phyloP scores from a whole-genome alignment of 768 basidiomycete species.

The Ephemerocybe angulata region DNA sequence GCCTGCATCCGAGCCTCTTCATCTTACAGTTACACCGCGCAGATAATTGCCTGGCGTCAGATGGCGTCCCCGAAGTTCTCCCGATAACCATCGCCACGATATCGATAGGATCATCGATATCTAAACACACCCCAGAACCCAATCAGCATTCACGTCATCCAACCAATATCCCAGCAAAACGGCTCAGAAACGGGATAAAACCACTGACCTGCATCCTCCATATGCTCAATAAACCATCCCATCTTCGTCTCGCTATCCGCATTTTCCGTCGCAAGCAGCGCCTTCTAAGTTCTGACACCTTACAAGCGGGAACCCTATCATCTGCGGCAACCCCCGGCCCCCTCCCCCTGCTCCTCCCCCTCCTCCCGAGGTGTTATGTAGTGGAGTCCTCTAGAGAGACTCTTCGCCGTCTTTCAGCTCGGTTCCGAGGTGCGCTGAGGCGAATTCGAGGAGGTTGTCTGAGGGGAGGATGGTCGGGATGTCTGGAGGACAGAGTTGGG shows the following conservation, averaged over 20 bases:
- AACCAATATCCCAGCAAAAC: neutral
- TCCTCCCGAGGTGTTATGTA: constrained; percentile 20
- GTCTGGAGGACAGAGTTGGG: constrained; percentile 56
- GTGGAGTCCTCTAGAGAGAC: constrained; percentile 59
- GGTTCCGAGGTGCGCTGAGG: constrained; percentile 54
- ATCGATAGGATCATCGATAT: constrained; percentile 84
- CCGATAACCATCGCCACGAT: too few relatives aligned
- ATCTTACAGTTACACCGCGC: too few relatives aligned
- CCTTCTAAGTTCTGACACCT: constrained; percentile 92
- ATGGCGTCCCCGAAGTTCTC: constrained; percentile 36
- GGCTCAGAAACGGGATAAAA: neutral
- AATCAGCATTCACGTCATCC: neutral
- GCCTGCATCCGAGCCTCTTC: too few relatives aligned
- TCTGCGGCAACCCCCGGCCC: constrained; percentile 60
- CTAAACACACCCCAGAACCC: constrained; percentile 36
- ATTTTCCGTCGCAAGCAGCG: constrained; percentile 80
- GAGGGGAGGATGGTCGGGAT: constrained; percentile 76
- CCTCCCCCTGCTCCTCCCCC: too few relatives aligned
- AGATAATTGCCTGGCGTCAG: too few relatives aligned
- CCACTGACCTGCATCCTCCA: constrained; percentile 88
- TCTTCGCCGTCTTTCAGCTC: constrained; percentile 70
- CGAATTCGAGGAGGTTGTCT: constrained; percentile 57
- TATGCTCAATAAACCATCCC: constrained; percentile 93
- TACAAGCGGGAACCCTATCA: constrained; percentile 86
- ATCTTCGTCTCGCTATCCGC: constrained; percentile 73